These are phyloP conservation scores for Ceratobasidium sp. DNA, from an alignment of 1,284 basidiomycete species.

Conservation along the genomic window DNA sequence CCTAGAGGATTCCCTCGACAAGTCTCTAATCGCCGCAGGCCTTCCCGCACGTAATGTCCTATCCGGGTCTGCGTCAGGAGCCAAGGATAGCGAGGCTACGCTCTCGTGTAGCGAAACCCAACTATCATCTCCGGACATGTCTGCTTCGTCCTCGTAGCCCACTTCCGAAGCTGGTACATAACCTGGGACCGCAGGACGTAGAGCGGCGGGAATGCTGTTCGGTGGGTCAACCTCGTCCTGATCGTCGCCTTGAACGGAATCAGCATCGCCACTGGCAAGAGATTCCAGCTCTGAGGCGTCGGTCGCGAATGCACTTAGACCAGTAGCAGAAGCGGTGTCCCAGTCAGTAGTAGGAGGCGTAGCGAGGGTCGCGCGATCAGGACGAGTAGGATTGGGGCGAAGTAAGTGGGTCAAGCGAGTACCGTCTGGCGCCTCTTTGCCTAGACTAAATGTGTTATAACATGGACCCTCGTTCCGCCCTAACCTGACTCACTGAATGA, in stretches of 20 bases:
- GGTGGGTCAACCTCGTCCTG: not conserved
- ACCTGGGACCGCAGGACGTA: conserved; percentile 10
- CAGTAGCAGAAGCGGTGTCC: conserved; percentile 44
- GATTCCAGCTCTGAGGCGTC: conserved; percentile 45
- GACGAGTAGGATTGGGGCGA: conserved; percentile 74
- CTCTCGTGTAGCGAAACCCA: conserved; percentile 35
- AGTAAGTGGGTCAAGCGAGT: conserved; percentile 78
- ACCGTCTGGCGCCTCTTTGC: conserved; percentile 68
- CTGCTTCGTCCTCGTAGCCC: conserved; percentile 33
- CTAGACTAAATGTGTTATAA: conserved; percentile 54
- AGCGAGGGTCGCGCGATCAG: conserved; percentile 64
- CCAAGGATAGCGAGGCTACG: conserved; percentile 37
- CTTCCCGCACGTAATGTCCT: conserved; percentile 24
- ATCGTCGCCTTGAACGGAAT: conserved; percentile 29
- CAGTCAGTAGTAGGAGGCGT: conserved; percentile 72
- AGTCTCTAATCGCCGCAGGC: conserved; percentile 21
- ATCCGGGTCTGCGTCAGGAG: conserved; percentile 14
- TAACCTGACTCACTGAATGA: conserved; percentile 73
- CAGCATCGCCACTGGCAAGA: conserved; percentile 26
- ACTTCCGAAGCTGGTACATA: conserved; percentile 9
- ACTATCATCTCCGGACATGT: conserved; percentile 29
- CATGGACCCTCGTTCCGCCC: conserved; percentile 13
- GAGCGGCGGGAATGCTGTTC: conserved; percentile 2
- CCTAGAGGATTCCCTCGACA: conserved; percentile 35
- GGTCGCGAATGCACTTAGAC: conserved; percentile 42